Conservation (phyloP, 192 early-diverging fungal genomes). For the Piromyces sp. region DNA sequence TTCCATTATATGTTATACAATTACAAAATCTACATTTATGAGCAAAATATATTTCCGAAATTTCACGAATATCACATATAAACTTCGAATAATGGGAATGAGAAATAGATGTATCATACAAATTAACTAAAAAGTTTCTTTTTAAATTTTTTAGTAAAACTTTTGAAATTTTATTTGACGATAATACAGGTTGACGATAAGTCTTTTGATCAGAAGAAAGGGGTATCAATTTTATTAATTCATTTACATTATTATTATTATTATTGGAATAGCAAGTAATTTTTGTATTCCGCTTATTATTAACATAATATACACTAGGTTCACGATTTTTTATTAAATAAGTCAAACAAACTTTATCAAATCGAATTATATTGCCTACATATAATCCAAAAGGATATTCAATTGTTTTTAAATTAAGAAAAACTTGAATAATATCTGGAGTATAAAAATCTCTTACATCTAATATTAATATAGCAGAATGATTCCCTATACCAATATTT, state of each 20-base stretch:
- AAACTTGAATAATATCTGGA: background rate
- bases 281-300: background rate
- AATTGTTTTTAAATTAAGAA: background rate
- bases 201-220: background rate
- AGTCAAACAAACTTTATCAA: background rate
- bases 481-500: background rate
- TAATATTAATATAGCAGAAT: background rate
- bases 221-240: background rate
- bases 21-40: background rate
- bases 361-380: background rate
- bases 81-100: background rate
- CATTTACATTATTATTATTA: background rate
- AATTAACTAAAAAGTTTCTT: background rate
- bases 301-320: background rate
- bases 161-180: background rate
- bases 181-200: background rate
- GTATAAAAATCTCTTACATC: background rate
- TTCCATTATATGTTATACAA: background rate
- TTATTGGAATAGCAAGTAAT: background rate
- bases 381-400: background rate
- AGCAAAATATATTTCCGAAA: background rate
- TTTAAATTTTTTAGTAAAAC: background rate
- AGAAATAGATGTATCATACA: background rate
- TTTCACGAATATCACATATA: background rate
- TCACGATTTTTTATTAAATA: background rate